Percentiles rank a stretch among this genome's conserved stretches.
phyloP scores from a whole-genome alignment of 2,329 filamentous ascomycete genomes.

The Trichoderma aggressivum region DNA sequence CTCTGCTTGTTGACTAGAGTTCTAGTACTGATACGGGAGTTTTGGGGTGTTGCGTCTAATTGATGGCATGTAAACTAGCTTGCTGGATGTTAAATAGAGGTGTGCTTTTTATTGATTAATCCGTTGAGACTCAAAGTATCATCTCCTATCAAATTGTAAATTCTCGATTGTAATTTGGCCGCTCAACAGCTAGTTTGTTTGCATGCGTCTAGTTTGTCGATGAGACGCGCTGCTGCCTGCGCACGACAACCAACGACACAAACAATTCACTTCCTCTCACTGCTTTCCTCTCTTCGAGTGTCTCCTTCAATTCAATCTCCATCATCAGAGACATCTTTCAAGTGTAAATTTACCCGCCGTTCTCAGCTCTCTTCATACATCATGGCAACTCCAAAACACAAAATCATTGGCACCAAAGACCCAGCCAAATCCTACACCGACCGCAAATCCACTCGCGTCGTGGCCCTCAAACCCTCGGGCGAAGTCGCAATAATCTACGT shows the following conservation, averaged over 20 bases:
- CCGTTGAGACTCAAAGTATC: background rate
- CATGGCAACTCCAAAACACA: background rate
- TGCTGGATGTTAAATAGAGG: background rate
- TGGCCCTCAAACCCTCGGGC: background rate
- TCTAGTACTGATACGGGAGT: background rate
- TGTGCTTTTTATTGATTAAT: background rate
- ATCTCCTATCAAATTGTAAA: background rate
- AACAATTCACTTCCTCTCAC: background rate
- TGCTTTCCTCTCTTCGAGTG: background rate
- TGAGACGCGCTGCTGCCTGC: background rate
- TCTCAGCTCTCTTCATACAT: background rate
- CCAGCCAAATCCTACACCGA: background rate
- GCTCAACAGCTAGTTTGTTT: background rate
- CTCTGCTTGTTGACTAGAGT: background rate
- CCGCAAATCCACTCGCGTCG: slow-evolving; percentile 16
- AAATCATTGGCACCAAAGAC: slow-evolving; percentile 14
- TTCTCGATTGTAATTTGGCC: background rate
- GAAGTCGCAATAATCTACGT: slow-evolving; percentile 17
- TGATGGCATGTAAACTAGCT: background rate
- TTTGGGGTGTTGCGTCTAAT: background rate
- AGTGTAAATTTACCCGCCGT: background rate
- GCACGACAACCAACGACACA: background rate
- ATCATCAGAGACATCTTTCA: background rate
- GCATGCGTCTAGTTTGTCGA: background rate
- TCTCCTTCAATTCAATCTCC: background rate